Percentiles rank a stretch among this genome's conserved stretches.
These are phyloP conservation scores for Diaporthe australafricana DNA, from an alignment of 2,329 filamentous ascomycete species.

Conservation along the genomic window DNA sequence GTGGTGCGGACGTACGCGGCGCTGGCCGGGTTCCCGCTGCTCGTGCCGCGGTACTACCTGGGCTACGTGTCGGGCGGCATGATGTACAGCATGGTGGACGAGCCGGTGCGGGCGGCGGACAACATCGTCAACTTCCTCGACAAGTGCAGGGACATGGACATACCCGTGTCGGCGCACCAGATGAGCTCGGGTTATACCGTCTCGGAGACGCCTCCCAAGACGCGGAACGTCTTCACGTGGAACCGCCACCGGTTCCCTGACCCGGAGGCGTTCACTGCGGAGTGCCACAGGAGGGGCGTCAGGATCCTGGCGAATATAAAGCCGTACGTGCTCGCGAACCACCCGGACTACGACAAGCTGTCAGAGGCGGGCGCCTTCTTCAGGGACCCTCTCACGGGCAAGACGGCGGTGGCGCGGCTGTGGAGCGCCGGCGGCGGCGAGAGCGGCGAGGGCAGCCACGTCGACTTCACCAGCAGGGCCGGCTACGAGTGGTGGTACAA, in stretches of 20 bases:
- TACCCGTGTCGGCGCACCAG: slow-evolving; percentile 78
- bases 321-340: slow-evolving; percentile 75
- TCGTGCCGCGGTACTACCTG: slow-evolving; percentile 78
- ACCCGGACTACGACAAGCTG: slow-evolving; percentile 74
- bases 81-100: slow-evolving; percentile 64
- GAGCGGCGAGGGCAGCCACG: slow-evolving; percentile 76
- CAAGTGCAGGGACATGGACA: slow-evolving; percentile 72
- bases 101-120: slow-evolving; percentile 63
- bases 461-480: slow-evolving; percentile 77
- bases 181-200: slow-evolving; percentile 81
- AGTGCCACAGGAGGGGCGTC: slow-evolving; percentile 73
- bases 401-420: slow-evolving; percentile 69
- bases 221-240: slow-evolving; percentile 78
- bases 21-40: slow-evolving; percentile 74
- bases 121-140: slow-evolving; percentile 70
- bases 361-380: slow-evolving; percentile 72
- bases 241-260: slow-evolving; percentile 77
- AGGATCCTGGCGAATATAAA: slow-evolving; percentile 79
- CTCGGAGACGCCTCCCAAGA: slow-evolving; percentile 74
- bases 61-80: slow-evolving; percentile 77
- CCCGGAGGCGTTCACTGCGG: slow-evolving; percentile 71
- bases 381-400: slow-evolving; percentile 64
- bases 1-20: slow-evolving; percentile 75
- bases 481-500: slow-evolving; percentile 80
- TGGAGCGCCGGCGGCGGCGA: slow-evolving; percentile 81